phyloP scores from a whole-genome alignment of 1,139 yeast genomes.

The Magnusiomyces ingens region DNA sequence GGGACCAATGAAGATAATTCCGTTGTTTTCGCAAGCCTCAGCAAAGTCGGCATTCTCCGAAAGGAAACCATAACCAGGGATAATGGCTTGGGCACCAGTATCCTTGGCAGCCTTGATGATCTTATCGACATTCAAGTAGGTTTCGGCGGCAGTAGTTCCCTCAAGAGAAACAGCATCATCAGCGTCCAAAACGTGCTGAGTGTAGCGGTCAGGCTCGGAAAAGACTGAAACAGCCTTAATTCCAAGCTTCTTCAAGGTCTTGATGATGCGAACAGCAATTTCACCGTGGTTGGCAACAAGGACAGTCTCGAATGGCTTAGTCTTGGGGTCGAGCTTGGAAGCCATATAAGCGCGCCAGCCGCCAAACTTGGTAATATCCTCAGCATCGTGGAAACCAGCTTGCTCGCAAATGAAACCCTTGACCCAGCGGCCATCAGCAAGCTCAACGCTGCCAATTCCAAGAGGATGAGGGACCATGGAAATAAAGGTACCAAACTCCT shows the following conservation, averaged over 20 bases:
- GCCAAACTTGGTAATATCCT: conserved; percentile 74
- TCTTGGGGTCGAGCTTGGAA: conserved; percentile 25
- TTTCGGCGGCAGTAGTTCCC: conserved; percentile 82
- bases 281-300: conserved; percentile 97
- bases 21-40: conserved; percentile 74
- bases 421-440: conserved; percentile 71
- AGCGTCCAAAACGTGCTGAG: conserved; percentile 77
- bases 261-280: conserved; percentile 89
- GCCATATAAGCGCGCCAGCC: conserved; percentile 77
- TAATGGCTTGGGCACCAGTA: conserved; percentile 82
- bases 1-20: conserved; percentile 91
- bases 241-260: conserved; percentile 71
- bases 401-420: conserved; percentile 95
- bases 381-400: conserved; percentile 58
- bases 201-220: conserved; percentile 83
- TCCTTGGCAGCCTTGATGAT: conserved; percentile 77
- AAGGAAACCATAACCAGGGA: conserved; percentile 90
- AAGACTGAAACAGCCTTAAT: conserved; percentile 81
- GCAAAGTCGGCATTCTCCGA: conserved; percentile 94
- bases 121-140: conserved; percentile 79
- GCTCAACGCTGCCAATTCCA: conserved; percentile 88
- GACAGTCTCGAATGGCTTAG: conserved; percentile 72
- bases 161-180: conserved; percentile 74
- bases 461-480: conserved; percentile 88
- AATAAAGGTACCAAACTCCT: conserved; percentile 72